Conservation (phyloP, 495 filamentous ascomycete species). For the Penicillium canescens region DNA sequence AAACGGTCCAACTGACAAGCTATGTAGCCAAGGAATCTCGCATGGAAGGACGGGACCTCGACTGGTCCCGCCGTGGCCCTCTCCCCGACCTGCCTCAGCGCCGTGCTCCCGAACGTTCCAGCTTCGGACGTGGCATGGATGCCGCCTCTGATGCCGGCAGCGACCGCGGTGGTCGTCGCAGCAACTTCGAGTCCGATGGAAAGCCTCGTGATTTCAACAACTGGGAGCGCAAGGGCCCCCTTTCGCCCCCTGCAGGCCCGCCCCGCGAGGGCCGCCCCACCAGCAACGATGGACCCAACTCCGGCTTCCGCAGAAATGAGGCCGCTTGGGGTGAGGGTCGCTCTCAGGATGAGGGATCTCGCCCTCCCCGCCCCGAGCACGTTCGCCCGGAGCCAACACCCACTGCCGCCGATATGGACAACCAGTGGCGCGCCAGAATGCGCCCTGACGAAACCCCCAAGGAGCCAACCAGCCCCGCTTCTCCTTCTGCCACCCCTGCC, state of each 20-base stretch:
- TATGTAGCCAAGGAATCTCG: conserved; percentile 72
- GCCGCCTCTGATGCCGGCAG: conserved; percentile 51
- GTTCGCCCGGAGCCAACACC: conserved; percentile 68
- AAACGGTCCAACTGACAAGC: conserved; percentile 26
- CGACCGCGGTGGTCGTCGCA: conserved; percentile 51
- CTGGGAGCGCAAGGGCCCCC: conserved; percentile 94
- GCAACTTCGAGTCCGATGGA: conserved; percentile 68
- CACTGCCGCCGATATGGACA: conserved; percentile 83
- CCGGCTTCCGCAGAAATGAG: conserved; percentile 61
- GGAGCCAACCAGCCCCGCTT: conserved; percentile 64
- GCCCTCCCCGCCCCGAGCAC: conserved; percentile 77
- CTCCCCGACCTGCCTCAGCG: conserved; percentile 68
- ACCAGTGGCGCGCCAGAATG: conserved; percentile 85
- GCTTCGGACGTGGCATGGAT: conserved; percentile 52
- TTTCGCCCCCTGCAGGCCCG: conserved; percentile 65
- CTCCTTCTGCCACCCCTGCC: conserved; percentile 42
- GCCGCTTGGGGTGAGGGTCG: conserved; percentile 88
- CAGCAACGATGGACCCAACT: conserved; percentile 61
- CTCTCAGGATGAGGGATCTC: conserved; percentile 69
- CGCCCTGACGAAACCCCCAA: conserved; percentile 65
- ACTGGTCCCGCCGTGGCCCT: conserved; percentile 91
- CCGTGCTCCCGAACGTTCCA: conserved; percentile 48
- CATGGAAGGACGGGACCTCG: conserved; percentile 47
- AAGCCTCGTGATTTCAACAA: conserved; percentile 85
- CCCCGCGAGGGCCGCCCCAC: conserved; percentile 66